Conservation (phyloP, 1,284 basidiomycete genomes). For the Rhodotorula mucilaginosa region DNA sequence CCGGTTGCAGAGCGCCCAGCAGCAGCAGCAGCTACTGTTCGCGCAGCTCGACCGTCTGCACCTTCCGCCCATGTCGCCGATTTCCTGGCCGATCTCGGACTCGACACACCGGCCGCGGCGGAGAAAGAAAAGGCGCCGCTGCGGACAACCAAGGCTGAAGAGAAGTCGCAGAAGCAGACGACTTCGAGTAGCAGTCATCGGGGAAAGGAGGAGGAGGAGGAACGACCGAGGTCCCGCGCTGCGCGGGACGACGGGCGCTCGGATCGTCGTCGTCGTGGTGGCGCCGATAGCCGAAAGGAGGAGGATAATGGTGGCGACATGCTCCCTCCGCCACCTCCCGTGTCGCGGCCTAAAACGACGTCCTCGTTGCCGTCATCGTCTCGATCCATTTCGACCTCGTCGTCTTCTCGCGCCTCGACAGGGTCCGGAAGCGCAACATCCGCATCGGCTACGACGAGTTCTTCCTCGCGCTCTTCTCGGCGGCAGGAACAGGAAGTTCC, state of each 20-base stretch:
- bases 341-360: no score
- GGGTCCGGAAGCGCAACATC: background rate
- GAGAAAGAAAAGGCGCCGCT: constrained; percentile 1
- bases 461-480: background rate
- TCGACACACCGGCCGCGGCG: constrained; percentile 22
- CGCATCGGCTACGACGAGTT: background rate
- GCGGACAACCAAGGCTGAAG: background rate
- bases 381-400: background rate
- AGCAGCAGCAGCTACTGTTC: background rate
- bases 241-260: background rate
- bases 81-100: constrained; percentile 25
- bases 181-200: background rate
- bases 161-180: background rate
- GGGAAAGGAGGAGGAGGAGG: background rate
- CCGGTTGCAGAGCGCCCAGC: background rate
- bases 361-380: background rate
- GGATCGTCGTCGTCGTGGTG: no score
- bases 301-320: background rate
- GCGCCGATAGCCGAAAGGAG: background rate
- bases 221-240: background rate
- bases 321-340: background rate
- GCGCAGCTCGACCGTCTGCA: constrained; percentile 5
- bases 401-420: background rate
- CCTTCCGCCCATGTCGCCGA: constrained; percentile 10
- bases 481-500: background rate